These are phyloP conservation scores for Beauveria caledonica DNA, from an alignment of 2,329 filamentous ascomycete genomes.

Conservation along the genomic window DNA sequence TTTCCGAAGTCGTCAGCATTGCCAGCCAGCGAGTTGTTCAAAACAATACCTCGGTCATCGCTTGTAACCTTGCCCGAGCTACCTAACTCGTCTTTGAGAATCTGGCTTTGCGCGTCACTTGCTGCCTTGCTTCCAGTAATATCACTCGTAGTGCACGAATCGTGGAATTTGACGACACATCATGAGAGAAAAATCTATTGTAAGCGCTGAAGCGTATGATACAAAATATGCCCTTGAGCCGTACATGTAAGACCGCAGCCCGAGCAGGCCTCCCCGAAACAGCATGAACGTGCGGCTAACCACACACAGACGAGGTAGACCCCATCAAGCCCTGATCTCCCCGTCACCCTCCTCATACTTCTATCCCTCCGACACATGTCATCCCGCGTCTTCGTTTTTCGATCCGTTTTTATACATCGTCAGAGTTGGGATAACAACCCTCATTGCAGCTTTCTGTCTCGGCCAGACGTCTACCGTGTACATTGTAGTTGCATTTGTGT, in stretches of 20 bases:
- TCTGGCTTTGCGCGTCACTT: too few species aligned
- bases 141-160: too few species aligned
- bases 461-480: constrained; percentile 1
- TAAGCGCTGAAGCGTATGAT: constrained; percentile 14
- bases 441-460: neutral
- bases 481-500: neutral
- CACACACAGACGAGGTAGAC: neutral
- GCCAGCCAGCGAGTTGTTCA: too few species aligned
- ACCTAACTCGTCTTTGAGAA: too few species aligned
- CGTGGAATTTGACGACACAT: neutral
- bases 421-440: neutral
- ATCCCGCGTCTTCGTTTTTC: neutral
- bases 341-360: neutral
- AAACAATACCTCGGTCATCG: too few species aligned
- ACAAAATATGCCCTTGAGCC: constrained; percentile 7
- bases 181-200: constrained; percentile 12
- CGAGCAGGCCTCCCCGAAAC: neutral
- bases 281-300: constrained; percentile 3
- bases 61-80: too few species aligned
- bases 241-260: neutral
- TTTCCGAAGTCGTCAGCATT: too few species aligned
- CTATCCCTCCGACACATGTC: neutral
- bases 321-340: neutral
- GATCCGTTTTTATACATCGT: constrained; percentile 8
- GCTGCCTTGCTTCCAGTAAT: too few species aligned